Conservation (phyloP, 495 filamentous ascomycete species). For the Evernia prunastri region DNA sequence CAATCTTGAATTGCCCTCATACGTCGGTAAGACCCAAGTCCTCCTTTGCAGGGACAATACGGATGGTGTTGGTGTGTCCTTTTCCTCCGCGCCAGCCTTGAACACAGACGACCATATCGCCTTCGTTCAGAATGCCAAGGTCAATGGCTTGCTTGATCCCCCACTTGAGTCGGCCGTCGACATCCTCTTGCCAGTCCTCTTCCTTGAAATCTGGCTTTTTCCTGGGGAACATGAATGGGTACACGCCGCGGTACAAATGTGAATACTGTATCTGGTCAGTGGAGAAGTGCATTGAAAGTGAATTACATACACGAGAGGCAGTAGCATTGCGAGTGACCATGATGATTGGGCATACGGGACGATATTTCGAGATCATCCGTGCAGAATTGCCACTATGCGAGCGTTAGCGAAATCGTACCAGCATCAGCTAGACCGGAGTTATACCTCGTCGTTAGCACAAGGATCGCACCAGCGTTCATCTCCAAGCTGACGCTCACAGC, state of each 20-base stretch:
- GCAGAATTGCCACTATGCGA: conserved; percentile 70
- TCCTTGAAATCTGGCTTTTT: conserved; percentile 91
- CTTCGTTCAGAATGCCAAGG: conserved; percentile 74
- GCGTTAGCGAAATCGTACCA: conserved; percentile 27
- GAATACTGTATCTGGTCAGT: conserved; percentile 51
- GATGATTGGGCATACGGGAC: conserved; percentile 95
- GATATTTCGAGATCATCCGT: conserved; percentile 93
- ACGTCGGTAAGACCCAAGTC: conserved; percentile 46
- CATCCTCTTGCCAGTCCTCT: conserved; percentile 91
- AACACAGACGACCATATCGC: conserved; percentile 84
- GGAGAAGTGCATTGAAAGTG: conserved; percentile 1
- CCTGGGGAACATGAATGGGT: conserved; percentile 91
- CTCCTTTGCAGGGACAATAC: conserved; percentile 60
- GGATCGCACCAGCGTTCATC: conserved; percentile 89
- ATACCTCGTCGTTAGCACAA: conserved; percentile 86
- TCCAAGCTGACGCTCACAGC: conserved; percentile 91
- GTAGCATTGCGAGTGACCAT: conserved; percentile 88
- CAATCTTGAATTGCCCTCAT: background rate
- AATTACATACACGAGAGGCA: conserved; percentile 59
- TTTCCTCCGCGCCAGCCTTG: conserved; percentile 97
- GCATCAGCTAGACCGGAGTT: conserved; percentile 18
- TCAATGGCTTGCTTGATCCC: conserved; percentile 77
- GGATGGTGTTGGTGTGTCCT: conserved; percentile 95
- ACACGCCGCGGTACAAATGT: conserved; percentile 95
- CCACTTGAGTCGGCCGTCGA: conserved; percentile 94